Percentiles rank a stretch among this genome's conserved stretches.
These are phyloP conservation scores for Penicillium sp. DNA, from an alignment of 2,329 filamentous ascomycete species.

Conservation along the genomic window DNA sequence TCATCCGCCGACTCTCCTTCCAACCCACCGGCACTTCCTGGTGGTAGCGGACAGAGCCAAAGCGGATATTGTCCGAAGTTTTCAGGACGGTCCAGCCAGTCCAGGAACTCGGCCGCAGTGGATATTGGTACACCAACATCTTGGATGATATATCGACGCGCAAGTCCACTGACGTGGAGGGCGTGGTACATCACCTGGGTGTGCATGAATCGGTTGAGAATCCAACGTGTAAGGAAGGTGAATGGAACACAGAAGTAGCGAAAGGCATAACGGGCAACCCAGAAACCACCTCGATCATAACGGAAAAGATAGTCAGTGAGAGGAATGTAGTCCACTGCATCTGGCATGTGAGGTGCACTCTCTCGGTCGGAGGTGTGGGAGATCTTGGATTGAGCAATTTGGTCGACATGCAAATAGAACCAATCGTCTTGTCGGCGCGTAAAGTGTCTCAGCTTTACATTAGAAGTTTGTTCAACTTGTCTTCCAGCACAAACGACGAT, in stretches of 20 bases:
- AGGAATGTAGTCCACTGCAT: constrained; percentile 30
- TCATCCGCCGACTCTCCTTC: not conserved
- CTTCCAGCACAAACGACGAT: constrained; percentile 62
- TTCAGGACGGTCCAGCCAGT: constrained; percentile 46
- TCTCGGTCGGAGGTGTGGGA: not conserved
- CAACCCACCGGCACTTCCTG: constrained; percentile 8
- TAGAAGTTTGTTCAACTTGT: constrained; percentile 50
- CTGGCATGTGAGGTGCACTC: not conserved
- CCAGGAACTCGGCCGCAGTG: constrained; percentile 52
- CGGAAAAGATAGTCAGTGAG: constrained; percentile 41
- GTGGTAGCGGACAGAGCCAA: constrained; percentile 55
- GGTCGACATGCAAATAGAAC: constrained; percentile 66
- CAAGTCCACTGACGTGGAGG: constrained; percentile 57
- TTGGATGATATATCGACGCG: constrained; percentile 59
- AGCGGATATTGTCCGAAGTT: constrained; percentile 53
- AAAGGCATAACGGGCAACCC: constrained; percentile 61
- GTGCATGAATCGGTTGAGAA: constrained; percentile 61
- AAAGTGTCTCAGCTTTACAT: constrained; percentile 47
- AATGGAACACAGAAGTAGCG: constrained; percentile 61
- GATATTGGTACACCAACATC: constrained; percentile 59
- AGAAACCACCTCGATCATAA: constrained; percentile 64
- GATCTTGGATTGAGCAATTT: not conserved
- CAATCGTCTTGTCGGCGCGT: constrained; percentile 63
- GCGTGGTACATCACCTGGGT: constrained; percentile 63
- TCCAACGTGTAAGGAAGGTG: constrained; percentile 56